A percentile compares a stretch with the other conserved stretches of the same genome.
Evolutionary conservation across 1,139 yeast species (phyloP).

Genomic region (Sugiyamaella japonica): DNA sequence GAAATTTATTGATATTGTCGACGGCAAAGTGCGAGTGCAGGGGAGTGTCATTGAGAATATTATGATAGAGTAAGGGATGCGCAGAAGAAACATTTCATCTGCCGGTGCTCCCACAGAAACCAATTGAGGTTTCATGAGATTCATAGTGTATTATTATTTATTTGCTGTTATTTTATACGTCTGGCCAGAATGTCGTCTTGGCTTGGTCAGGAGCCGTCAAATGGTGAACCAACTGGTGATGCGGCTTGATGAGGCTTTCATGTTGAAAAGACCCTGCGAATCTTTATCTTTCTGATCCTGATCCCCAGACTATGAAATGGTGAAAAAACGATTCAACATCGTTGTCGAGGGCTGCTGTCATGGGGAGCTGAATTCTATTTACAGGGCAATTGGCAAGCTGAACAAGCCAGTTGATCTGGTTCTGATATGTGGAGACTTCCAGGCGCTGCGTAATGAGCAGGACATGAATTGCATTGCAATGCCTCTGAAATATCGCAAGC

Average conservation of each 20-base stretch:
- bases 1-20: conserved; percentile 4
- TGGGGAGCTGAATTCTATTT: conserved; percentile 70
- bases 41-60: conserved; percentile 6
- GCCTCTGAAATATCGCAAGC: conserved; percentile 49
- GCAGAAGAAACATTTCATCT: too few species aligned
- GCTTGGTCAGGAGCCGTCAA: background rate
- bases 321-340: conserved; percentile 35
- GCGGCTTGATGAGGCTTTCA: background rate
- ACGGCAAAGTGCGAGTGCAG: conserved; percentile 2
- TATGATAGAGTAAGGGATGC: conserved; percentile 1
- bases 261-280: background rate
- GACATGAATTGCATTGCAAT: conserved; percentile 71
- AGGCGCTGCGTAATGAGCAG: conserved; percentile 61
- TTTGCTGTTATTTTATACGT: background rate
- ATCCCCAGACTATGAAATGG: background rate
- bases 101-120: too few species aligned
- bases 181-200: background rate
- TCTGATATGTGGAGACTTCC: conserved; percentile 84
- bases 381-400: conserved; percentile 40
- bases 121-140: background rate
- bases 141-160: conserved; percentile 1
- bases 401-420: conserved; percentile 57
- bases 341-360: conserved; percentile 96
- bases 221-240: background rate
- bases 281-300: background rate